Evolutionary conservation across 2,329 filamentous ascomycete species (phyloP).

Genomic region (Colletotrichum godetiae): DNA sequence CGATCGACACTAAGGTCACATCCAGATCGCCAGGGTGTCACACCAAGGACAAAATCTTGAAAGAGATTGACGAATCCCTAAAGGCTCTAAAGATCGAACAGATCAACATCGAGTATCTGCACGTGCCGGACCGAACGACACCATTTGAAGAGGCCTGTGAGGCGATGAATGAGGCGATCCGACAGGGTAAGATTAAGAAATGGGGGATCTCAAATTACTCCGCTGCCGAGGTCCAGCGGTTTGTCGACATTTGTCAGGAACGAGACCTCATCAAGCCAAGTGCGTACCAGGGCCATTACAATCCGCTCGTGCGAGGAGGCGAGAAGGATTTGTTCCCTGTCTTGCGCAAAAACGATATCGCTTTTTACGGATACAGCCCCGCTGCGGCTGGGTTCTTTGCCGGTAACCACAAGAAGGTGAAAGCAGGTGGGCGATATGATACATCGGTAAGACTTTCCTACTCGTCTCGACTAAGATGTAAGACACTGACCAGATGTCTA

Average conservation of each 20-base stretch:
- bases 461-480: not conserved
- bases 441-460: not conserved
- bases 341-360: not conserved
- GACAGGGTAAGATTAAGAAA: not conserved
- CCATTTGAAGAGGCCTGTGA: not conserved
- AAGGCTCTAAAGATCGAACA: not conserved
- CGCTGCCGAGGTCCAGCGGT: not conserved
- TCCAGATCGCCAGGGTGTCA: not conserved
- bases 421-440: not conserved
- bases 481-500: not conserved
- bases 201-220: not conserved
- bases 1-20: slow-evolving; percentile 4
- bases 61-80: not conserved
- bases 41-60: not conserved
- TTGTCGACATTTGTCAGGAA: not conserved
- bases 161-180: not conserved
- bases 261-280: not conserved
- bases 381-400: not conserved
- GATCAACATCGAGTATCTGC: not conserved
- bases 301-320: not conserved
- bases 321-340: not conserved
- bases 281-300: not conserved
- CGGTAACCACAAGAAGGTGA: not conserved
- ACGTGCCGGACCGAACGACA: not conserved
- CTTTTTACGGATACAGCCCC: not conserved